Base-by-base conservation (phyloP, 495 filamentous ascomycete species). In the Aspergillus hancockii region DNA sequence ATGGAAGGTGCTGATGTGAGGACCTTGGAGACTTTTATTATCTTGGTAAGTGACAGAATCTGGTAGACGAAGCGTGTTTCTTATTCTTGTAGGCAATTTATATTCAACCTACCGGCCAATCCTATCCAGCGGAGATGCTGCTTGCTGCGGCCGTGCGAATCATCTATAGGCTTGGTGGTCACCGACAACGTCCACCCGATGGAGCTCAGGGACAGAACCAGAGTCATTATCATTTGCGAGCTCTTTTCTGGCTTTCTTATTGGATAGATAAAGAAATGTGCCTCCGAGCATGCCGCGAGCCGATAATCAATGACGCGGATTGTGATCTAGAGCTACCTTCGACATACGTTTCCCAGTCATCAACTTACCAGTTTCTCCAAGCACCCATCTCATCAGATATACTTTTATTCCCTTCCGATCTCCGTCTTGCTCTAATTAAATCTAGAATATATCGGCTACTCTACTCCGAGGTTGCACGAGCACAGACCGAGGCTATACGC, bases 241-340 rank as follows among this genome's bases (percentile, higher is more conserved):
- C 58, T 25, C 41, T 74, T 0, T 77, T 77, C 59, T 75, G 74
- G 74, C 57, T 71, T 9, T 71, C 67, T 52, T 77, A 75, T 55
- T 57, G 57, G 13, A 49, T 68, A 13, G 75, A 76, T 49, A 75
- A 71, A 28, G 67, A 74, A 49, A 57, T 72, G 21, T 68, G 68
- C 8, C 67, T 72, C 13, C 67, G 70, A 12, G 61, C 62, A 28
- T 45, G 58, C 9, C 62, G 66, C 30, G 66, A 71, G 8, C 72
- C 70, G 0, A 38, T 67, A 14, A 62, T 76, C 3, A 67, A 69
- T 10, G 71, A 71, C 9, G 58, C 53, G 18, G 60, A 72, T 28
- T 75, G 72, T 31, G 73, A 76, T 32, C 22, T 76, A 9, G 62
- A 67, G 18, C 60, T 71, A 9, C 67, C 74, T 14, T 51, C 49